Percentiles rank a stretch among this genome's conserved stretches.
These are phyloP conservation scores for Cornus kousa DNA, from an alignment of 148 eudicot species.

Conservation along the genomic window DNA sequence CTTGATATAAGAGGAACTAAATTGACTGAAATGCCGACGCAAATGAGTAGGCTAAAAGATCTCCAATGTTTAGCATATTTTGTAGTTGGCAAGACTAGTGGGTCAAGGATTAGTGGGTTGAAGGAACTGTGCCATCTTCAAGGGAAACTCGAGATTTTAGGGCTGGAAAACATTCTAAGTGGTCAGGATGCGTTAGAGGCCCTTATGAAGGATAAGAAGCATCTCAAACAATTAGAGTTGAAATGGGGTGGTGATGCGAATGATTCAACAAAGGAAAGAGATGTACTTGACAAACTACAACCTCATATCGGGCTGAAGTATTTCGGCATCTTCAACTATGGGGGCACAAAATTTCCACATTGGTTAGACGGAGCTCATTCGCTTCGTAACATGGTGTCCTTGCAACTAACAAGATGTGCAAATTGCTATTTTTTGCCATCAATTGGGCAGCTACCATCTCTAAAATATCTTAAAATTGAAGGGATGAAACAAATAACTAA, in stretches of 20 bases:
- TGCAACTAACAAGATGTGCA: background rate
- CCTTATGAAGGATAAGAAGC: background rate
- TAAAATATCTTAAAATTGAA: constrained; percentile 5
- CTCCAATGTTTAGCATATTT: constrained; percentile 1
- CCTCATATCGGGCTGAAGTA: constrained; percentile 10
- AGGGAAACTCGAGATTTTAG: background rate
- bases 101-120: background rate
- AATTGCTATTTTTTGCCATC: constrained; percentile 8
- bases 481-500: background rate
- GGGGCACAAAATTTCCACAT: background rate
- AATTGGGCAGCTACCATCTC: constrained; percentile 8
- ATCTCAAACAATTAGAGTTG: background rate
- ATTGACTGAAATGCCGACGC: constrained; percentile 3
- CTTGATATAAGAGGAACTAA: constrained; percentile 4
- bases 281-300: background rate
- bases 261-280: background rate
- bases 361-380: constrained; percentile 17
- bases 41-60: background rate
- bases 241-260: background rate
- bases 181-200: constrained; percentile 9
- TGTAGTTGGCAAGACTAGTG: too few relatives aligned
- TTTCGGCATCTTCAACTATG: background rate
- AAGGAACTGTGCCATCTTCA: background rate
- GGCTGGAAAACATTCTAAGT: background rate
- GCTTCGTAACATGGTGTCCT: background rate